Base-by-base conservation (phyloP, 2,329 filamentous ascomycete genomes). In the Fusarium nygamai region DNA sequence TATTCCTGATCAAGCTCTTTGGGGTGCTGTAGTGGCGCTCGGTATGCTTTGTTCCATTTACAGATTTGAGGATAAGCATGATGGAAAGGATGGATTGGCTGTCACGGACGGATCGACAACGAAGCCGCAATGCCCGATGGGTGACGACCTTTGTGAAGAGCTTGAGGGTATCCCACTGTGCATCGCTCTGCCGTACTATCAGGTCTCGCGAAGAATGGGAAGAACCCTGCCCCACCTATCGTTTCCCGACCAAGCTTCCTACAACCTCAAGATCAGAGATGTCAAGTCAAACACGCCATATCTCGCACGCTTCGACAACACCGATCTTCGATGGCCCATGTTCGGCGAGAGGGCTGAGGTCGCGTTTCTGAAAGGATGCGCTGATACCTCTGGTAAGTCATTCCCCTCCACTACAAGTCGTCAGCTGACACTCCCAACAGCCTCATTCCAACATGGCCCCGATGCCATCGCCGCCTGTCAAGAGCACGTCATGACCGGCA, bases 21-120 rank as follows among this genome's bases (percentile, higher is more conserved):
- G 87, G 88, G 87, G 86, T 6, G 87, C 87, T 0, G 75, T 88
- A 3, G 87, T 89, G 0, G 83, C 85, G 0, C 80, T 89, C 0
- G 87, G 87, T 0, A 87, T 89, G 81, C 77, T 89, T 2, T 88
- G 86, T 67, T 87, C 85, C 6, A 88, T 89, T 56, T 89, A 88
- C 69, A 80, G 87, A 12, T 89, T 87, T 58, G 86, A 88, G 64
- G 86, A 86, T 41, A 85, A 84, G 67, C 84, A 88, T 67, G 86
- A 89, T 73, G 87, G 86, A 0, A 85, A 84, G 60, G 85, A 88
- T 20, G 87, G 86, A n/a, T 82, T 88, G 31, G 83, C 80, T 44
- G n/a, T 74, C 2, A 22, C 33, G 1, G 78, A 83, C 1, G 80
- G 76, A 24, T 64, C 77, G 3, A 79, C 75, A 0, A 79, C 79